Percentiles rank a stretch among this genome's conserved stretches.
Evolutionary conservation across 768 basidiomycete species (phyloP).

Genomic region (Tulasnella sp.): DNA sequence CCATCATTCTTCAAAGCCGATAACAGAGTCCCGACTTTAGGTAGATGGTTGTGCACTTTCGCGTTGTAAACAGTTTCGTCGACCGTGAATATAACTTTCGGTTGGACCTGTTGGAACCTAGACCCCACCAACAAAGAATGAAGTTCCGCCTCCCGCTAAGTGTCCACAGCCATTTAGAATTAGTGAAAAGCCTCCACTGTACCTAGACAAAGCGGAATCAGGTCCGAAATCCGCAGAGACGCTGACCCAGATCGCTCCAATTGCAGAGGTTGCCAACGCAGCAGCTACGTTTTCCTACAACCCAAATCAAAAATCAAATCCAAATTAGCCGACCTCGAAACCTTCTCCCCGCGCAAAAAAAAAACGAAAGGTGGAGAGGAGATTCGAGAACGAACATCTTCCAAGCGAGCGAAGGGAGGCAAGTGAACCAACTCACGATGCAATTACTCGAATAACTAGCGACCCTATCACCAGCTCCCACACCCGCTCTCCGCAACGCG

Average conservation of each 20-base stretch:
- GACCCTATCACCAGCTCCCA: slow-evolving; percentile 65
- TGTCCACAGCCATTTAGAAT: neutral
- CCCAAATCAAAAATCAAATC: neutral
- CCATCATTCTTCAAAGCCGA: slow-evolving; percentile 40
- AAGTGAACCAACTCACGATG: slow-evolving; percentile 50
- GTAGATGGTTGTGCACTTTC: slow-evolving; percentile 62
- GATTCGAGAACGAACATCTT: no score
- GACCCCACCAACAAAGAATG: slow-evolving; percentile 43
- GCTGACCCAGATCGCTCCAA: slow-evolving; percentile 79
- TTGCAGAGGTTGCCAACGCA: slow-evolving; percentile 63
- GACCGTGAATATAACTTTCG: slow-evolving; percentile 66
- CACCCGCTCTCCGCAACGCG: slow-evolving; percentile 50
- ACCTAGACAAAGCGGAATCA: slow-evolving; percentile 36
- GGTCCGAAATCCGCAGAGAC: slow-evolving; percentile 81
- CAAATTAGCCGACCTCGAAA: neutral
- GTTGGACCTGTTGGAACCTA: slow-evolving; percentile 83
- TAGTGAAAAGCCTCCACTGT: neutral
- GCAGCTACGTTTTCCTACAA: slow-evolving; percentile 63
- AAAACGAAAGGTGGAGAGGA: no score
- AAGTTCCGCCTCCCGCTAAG: neutral
- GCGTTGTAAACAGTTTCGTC: slow-evolving; percentile 74
- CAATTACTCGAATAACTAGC: slow-evolving; percentile 77
- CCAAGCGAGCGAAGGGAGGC: slow-evolving; percentile 21
- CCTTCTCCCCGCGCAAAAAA: neutral
- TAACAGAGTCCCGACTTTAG: slow-evolving; percentile 56